Base-by-base conservation (phyloP, 371 early-diverging fungal genomes). In the Rhizoclosmatium hyalinum region DNA sequence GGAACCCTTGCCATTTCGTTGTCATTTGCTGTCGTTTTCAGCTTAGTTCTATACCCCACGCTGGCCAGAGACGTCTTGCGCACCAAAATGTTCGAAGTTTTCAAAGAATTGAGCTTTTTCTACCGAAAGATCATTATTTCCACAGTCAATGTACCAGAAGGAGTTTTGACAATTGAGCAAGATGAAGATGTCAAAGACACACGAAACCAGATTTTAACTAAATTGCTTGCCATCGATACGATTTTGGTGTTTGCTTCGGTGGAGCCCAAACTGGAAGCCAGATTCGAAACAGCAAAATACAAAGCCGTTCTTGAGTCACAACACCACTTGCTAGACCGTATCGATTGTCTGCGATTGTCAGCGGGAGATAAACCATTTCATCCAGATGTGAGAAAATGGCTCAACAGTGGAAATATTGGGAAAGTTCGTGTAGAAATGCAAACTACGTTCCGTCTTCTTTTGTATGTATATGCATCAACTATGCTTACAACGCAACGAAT, bases 1-100 rank as follows among this genome's bases (percentile, higher is more conserved):
- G 79, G 65, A 19, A 43, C 60, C 44, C 41, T 55, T n/a, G 19
- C 73, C 42, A 50, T 71, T 55, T 65, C 75, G 3, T 44, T 79
- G 3, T 32, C 65, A 1, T 79, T 79, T 55, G 68, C 69, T 8
- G 45, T 75, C 21, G 54, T 79, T 50, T 79, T 79, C 66, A 71
- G 50, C 2, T 44, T 79, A 17, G 74, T 73, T 6, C 43, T 81
- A 39, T 78, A 76, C 67, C 76, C 81, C 21, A 78, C 73, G 68
- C 71, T 71, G 19, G 74, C 81, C 3, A 74, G 77, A 2, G 67
- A 66, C 3, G 53, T 61, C 24, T 69, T 81, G 56, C 76, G 79
- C 19, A n/a, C 8, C 14, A 58, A 47, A n/a, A 50, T 79, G 55
- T 44, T 58, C 43, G n/a, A 53, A 62, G 65, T 78, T 63, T 60